A percentile compares a stretch with the other conserved stretches of the same genome.
Conservation (phyloP, 2,329 filamentous ascomycete genomes). For the Calonectria pauciramosa region DNA sequence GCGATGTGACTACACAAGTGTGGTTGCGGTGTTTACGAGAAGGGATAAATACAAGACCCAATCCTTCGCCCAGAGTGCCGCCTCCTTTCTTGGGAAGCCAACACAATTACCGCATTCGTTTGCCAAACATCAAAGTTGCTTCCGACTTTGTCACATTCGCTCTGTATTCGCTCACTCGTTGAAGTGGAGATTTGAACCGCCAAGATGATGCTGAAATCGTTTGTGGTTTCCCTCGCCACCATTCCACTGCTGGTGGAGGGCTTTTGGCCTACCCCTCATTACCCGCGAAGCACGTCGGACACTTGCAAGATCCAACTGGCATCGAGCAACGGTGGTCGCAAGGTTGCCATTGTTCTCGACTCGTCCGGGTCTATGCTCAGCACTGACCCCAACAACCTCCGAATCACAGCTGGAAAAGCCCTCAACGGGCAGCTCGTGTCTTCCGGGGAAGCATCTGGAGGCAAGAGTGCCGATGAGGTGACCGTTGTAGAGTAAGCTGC, state of each 20-base stretch:
- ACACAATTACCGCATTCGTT: neutral
- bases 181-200: neutral
- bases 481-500: neutral
- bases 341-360: conserved; percentile 1
- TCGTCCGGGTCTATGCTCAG: neutral
- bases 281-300: neutral
- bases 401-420: neutral
- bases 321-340: neutral
- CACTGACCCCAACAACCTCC: neutral
- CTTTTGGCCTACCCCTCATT: neutral
- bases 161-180: neutral
- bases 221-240: neutral
- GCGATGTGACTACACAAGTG: neutral
- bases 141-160: neutral
- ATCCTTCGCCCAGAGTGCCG: neutral
- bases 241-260: neutral
- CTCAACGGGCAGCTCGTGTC: neutral
- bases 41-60: neutral
- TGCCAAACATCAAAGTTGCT: neutral
- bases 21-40: neutral
- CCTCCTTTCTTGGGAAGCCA: neutral
- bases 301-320: conserved; percentile 4
- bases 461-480: neutral
- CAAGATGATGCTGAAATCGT: conserved; percentile 5
- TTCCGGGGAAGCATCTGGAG: neutral